Percentiles rank a stretch among this genome's conserved stretches.
Conservation (phyloP, 2,329 filamentous ascomycete species). For the Fusarium domesticum region DNA sequence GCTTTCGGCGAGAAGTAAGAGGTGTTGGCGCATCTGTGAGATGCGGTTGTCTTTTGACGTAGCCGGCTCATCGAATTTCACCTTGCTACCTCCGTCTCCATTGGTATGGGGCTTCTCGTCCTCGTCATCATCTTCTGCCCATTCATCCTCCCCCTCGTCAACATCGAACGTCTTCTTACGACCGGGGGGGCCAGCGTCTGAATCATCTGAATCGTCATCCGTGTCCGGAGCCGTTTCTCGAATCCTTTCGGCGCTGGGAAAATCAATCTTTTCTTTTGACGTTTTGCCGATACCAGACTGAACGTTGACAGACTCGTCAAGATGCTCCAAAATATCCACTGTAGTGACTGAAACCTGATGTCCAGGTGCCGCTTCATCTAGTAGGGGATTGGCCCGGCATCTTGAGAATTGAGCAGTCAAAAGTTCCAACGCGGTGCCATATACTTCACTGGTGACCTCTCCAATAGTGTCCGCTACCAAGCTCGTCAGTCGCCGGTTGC, state of each 20-base stretch:
- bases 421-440: constrained; percentile 67
- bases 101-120: constrained; percentile 27
- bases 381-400: constrained; percentile 58
- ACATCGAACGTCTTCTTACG: constrained; percentile 21
- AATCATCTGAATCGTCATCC: constrained; percentile 37
- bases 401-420: constrained; percentile 66
- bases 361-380: constrained; percentile 32
- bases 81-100: constrained; percentile 40
- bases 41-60: constrained; percentile 46
- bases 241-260: constrained; percentile 48
- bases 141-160: constrained; percentile 35
- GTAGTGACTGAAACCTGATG: constrained; percentile 47
- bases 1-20: constrained; percentile 69
- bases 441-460: constrained; percentile 72
- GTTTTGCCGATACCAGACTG: constrained; percentile 57
- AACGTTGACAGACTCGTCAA: constrained; percentile 53
- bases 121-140: constrained; percentile 34
- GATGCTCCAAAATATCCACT: constrained; percentile 53
- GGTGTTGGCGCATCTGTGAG: constrained; percentile 66
- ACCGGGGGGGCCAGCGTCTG: constrained; percentile 29
- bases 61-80: constrained; percentile 51
- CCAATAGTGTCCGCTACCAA: constrained; percentile 70
- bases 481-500: constrained; percentile 73
- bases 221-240: constrained; percentile 35
- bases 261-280: constrained; percentile 45